Percentiles rank a stretch among this genome's conserved stretches.
phyloP scores from a whole-genome alignment of 78 protist species.

The Mastigamoeba balamuthi region DNA sequence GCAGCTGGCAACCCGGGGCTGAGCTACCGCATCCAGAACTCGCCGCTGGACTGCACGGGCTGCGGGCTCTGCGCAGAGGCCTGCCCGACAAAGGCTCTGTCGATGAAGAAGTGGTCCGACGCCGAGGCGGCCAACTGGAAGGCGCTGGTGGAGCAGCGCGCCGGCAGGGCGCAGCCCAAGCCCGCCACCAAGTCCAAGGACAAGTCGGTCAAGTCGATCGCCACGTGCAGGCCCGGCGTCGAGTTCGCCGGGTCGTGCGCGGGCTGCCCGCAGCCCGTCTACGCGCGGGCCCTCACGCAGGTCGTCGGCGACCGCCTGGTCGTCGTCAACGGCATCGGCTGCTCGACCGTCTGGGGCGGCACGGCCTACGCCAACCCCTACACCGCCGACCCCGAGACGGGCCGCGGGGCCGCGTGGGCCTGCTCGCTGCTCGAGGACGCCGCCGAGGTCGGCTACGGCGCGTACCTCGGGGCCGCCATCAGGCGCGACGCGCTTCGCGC shows the following conservation, averaged over 20 bases:
- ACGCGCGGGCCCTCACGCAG: constrained; percentile 50
- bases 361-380: constrained; percentile 37
- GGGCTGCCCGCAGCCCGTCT: constrained; percentile 67
- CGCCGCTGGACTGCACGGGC: constrained; percentile 61
- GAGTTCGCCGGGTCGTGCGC: constrained; percentile 70
- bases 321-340: constrained; percentile 69
- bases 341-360: constrained; percentile 63
- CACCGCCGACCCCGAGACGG: constrained; percentile 43
- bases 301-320: constrained; percentile 57
- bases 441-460: constrained; percentile 30
- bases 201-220: too few species aligned
- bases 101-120: background rate
- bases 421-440: constrained; percentile 67
- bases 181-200: too few species aligned
- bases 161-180: background rate
- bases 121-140: too few species aligned
- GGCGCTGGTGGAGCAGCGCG: background rate
- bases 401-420: constrained; percentile 77
- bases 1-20: constrained; percentile 14
- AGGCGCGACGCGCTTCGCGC: background rate
- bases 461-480: background rate
- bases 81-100: constrained; percentile 57
- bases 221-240: too few species aligned
- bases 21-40: constrained; percentile 37
- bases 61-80: constrained; percentile 47